Base-by-base conservation (phyloP, 2,329 filamentous ascomycete species). In the Alternaria hordeiaustralica region DNA sequence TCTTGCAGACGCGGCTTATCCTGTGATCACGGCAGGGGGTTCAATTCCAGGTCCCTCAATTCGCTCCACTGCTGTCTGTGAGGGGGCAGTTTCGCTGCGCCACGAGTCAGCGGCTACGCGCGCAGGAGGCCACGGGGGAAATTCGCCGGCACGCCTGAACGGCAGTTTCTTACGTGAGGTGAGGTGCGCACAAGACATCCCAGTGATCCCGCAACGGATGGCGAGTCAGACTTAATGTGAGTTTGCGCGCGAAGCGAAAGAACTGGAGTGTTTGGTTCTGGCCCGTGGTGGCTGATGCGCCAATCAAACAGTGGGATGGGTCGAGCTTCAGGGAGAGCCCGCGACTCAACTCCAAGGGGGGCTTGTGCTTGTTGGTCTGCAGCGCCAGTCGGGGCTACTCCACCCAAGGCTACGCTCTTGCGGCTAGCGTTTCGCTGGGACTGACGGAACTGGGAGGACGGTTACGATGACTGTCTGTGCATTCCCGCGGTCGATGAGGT, bases 401-500 rank as follows among this genome's bases (percentile, higher is more conserved):
- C 56, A 54, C 47, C 18, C 36, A 25, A 45, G 41, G 30, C 43
- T 62, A 62, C 23, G 43, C 60, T 51, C 44, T 26, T 43, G 49
- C 55, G 49, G 60, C 55, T 60, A 63, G 56, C 49, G 55, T 43
- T 55, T 46, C 13, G 50, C 60, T 30, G 43, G 49, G 50, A 26
- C 56, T 15, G 44, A 60, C 49, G 49, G 49, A 41, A 41, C 36
- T 41, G 36, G 36, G 36, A 53, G 50, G 60, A 63, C 60, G 60
- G 60, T 43, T 55, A 50, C 60, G 55, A 58, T 43, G 28, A 33
- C 50, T 59, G 54, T 60, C 65, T 54, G 61, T 67, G 63, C 63
- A 45, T 58, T 59, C 60, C 63, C 63, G 63, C 46, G 18, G 41
- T 50, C 59, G 56, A 65, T 60, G 62, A 62, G 58, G 65, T 57